These are phyloP conservation scores for Macrocybe sp. DNA, from an alignment of 1,284 basidiomycete genomes.

Conservation along the genomic window DNA sequence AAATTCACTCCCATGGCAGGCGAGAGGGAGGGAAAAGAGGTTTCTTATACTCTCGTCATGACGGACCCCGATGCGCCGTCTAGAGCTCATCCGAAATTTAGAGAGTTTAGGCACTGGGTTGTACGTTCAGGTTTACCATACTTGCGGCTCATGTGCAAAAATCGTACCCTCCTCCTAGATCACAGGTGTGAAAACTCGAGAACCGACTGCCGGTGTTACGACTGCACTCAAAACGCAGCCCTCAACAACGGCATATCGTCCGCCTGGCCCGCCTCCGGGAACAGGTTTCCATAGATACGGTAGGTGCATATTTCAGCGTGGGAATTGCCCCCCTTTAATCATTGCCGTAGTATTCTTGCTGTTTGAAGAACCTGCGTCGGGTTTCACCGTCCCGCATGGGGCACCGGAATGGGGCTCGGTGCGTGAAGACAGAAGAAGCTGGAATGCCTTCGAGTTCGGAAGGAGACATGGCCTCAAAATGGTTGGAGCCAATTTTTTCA, in stretches of 20 bases:
- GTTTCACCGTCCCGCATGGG: slow-evolving; percentile 37
- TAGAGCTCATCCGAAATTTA: slow-evolving; percentile 45
- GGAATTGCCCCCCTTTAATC: not conserved
- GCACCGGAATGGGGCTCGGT: slow-evolving; percentile 43
- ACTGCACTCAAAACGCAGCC: slow-evolving; percentile 40
- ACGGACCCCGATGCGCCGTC: slow-evolving; percentile 69
- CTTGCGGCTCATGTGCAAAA: not conserved
- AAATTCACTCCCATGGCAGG: slow-evolving; percentile 42
- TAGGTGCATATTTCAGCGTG: slow-evolving; percentile 20
- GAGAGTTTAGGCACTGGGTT: slow-evolving; percentile 64
- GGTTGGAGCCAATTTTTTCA: slow-evolving; percentile 56
- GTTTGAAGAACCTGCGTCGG: slow-evolving; percentile 49
- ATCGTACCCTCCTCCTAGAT: slow-evolving; percentile 30
- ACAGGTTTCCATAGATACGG: slow-evolving; percentile 59
- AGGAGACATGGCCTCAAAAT: slow-evolving; percentile 47
- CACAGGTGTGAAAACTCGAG: slow-evolving; percentile 49
- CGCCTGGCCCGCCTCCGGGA: slow-evolving; percentile 52
- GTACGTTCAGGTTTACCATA: slow-evolving; percentile 30
- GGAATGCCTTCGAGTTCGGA: slow-evolving; percentile 52
- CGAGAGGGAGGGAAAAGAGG: slow-evolving; percentile 25
- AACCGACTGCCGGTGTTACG: slow-evolving; percentile 23
- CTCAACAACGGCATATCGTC: slow-evolving; percentile 51
- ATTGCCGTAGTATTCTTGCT: slow-evolving; percentile 49
- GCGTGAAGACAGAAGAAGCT: slow-evolving; percentile 44
- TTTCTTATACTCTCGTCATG: slow-evolving; percentile 59